A percentile compares a stretch with the other conserved stretches of the same genome.
These are phyloP conservation scores for Colletotrichum tropicicola DNA, from an alignment of 2,329 filamentous ascomycete species.

Conservation along the genomic window DNA sequence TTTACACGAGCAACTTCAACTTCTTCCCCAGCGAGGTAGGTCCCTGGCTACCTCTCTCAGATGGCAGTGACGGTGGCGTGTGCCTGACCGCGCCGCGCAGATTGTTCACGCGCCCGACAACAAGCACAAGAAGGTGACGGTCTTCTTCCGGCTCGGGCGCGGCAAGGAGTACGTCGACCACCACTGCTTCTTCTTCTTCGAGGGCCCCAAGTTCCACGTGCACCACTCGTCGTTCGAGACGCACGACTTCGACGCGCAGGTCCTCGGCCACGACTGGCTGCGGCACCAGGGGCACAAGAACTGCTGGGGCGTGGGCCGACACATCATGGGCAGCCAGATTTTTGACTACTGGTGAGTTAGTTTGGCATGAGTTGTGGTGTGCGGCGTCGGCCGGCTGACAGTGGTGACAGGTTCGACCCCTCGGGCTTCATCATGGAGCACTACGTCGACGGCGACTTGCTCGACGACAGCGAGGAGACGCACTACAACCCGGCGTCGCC, in stretches of 20 bases:
- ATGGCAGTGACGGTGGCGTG: background rate
- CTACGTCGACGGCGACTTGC: conserved; percentile 75
- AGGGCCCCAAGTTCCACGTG: conserved; percentile 60
- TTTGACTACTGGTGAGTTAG: conserved; percentile 53
- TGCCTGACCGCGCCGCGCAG: conserved; percentile 2
- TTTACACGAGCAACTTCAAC: conserved; percentile 60
- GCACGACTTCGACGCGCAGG: conserved; percentile 76
- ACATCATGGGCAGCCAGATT: conserved; percentile 75
- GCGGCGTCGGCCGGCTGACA: background rate
- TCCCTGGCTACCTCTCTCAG: background rate
- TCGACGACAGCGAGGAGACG: conserved; percentile 62
- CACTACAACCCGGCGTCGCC: conserved; percentile 49
- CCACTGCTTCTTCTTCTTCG: conserved; percentile 60
- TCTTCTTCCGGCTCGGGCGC: conserved; percentile 55
- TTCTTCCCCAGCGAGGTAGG: conserved; percentile 58
- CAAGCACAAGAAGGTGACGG: conserved; percentile 47
- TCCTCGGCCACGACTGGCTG: conserved; percentile 76
- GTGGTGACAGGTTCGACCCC: conserved; percentile 62
- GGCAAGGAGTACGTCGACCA: conserved; percentile 57
- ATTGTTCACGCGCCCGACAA: conserved; percentile 31
- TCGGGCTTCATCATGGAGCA: conserved; percentile 72
- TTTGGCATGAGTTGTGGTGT: background rate
- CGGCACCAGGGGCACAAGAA: conserved; percentile 67
- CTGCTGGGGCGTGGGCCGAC: conserved; percentile 77
- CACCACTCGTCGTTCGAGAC: conserved; percentile 78